Evolutionary conservation across 1,284 basidiomycete genomes (phyloP).

Genomic region (Xerocomus nothofagi): DNA sequence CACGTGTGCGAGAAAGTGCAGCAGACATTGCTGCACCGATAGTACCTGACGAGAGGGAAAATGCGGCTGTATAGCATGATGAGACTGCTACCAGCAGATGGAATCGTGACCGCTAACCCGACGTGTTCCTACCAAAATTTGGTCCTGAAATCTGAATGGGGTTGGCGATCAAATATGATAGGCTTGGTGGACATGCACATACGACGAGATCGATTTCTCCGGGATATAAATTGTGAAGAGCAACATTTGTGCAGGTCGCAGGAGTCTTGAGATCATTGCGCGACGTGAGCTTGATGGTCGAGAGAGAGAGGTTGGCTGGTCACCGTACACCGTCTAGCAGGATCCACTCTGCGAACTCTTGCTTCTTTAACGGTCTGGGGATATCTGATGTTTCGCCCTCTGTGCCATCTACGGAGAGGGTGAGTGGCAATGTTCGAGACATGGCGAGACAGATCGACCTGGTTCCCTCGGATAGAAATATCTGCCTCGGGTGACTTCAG

Average conservation of each 20-base stretch:
- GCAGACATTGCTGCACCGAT: conserved; percentile 86
- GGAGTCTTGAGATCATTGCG: conserved; percentile 61
- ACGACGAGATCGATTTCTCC: conserved; percentile 84
- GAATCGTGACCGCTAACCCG: conserved; percentile 43
- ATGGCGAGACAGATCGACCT: conserved; percentile 34
- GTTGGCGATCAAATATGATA: not conserved
- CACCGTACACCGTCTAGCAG: conserved; percentile 75
- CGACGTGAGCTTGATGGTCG: conserved; percentile 10
- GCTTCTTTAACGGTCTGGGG: conserved; percentile 68
- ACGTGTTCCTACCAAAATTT: conserved; percentile 80
- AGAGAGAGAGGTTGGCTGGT: not conserved
- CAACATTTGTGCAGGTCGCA: conserved; percentile 88
- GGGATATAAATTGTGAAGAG: conserved; percentile 83
- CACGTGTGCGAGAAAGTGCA: conserved; percentile 66
- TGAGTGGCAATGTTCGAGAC: conserved; percentile 5
- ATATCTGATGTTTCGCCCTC: conserved; percentile 63
- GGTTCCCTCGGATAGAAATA: conserved; percentile 81
- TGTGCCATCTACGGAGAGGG: conserved; percentile 52
- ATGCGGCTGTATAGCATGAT: conserved; percentile 59
- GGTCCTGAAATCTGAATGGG: conserved; percentile 66
- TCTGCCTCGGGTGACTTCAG: conserved; percentile 69
- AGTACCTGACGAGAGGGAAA: conserved; percentile 86
- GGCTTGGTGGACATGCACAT: conserved; percentile 26
- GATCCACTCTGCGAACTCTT: conserved; percentile 86
- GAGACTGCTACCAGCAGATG: conserved; percentile 1